Conservation (phyloP, 2,329 filamentous ascomycete genomes). For the Diaporthe citriasiana region DNA sequence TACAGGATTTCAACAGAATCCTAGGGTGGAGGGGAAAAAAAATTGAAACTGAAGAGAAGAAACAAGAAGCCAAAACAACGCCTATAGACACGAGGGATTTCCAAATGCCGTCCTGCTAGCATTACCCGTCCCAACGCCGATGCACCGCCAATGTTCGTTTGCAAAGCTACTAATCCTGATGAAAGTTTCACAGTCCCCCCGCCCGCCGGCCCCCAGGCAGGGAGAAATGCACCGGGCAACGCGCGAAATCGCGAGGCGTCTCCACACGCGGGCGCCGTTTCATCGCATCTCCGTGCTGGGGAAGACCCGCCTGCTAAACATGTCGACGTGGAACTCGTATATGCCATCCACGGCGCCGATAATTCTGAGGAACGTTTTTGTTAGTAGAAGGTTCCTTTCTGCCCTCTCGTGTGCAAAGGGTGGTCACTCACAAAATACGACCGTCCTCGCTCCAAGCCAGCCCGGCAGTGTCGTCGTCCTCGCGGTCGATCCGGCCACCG, state of each 20-base stretch:
- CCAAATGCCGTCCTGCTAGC: constrained; percentile 37
- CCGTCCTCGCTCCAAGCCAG: constrained; percentile 75
- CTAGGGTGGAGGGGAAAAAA: neutral
- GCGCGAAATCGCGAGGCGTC: neutral
- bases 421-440: constrained; percentile 66
- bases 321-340: constrained; percentile 79
- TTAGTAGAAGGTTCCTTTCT: constrained; percentile 42
- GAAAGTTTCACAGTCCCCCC: neutral
- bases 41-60: neutral
- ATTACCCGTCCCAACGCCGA: constrained; percentile 29
- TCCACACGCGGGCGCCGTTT: constrained; percentile 41
- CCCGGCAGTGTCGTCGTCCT: constrained; percentile 72
- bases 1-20: neutral
- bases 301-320: constrained; percentile 71
- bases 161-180: neutral
- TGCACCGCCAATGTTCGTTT: constrained; percentile 19
- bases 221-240: constrained; percentile 7
- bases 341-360: constrained; percentile 80
- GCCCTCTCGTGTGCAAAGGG: neutral
- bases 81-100: constrained; percentile 32
- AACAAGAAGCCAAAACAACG: neutral
- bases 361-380: constrained; percentile 59
- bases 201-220: neutral
- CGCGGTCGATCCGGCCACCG: constrained; percentile 47
- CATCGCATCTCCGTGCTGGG: constrained; percentile 69